These are phyloP conservation scores for Melaleuca alternifolia DNA, from an alignment of 345 rosid genomes.

Conservation along the genomic window DNA sequence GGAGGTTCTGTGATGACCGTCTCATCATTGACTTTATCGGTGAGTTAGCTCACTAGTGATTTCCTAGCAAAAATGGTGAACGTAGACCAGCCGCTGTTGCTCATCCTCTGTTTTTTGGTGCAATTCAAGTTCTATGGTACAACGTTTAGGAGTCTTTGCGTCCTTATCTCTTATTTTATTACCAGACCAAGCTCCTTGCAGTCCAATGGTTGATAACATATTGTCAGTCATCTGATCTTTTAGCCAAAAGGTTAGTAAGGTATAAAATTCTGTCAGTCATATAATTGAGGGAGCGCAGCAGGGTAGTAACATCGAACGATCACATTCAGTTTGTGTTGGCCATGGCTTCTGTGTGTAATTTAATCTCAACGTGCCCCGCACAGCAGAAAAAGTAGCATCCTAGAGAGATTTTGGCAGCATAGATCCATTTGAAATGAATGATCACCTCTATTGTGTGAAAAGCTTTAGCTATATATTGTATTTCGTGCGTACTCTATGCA, in stretches of 20 bases:
- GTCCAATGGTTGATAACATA: not conserved
- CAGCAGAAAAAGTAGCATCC: not conserved
- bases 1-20: constrained; percentile 56
- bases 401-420: not conserved
- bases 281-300: not conserved
- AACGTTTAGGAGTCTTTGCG: not conserved
- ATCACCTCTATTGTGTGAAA: not conserved
- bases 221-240: not conserved
- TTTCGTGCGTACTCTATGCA: not conserved
- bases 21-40: constrained; percentile 53
- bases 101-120: not conserved
- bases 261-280: not conserved
- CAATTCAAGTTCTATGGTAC: not conserved
- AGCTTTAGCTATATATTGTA: not conserved
- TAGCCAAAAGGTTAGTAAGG: not conserved
- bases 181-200: not conserved
- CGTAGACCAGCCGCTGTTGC: not conserved
- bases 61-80: not conserved
- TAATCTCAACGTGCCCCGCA: not conserved
- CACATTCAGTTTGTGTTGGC: not conserved
- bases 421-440: not conserved
- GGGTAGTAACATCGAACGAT: not conserved
- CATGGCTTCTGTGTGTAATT: not conserved
- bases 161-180: not conserved
- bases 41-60: not conserved